Base-by-base conservation (phyloP, 164 flowering plant species). In the Euptelea pleiosperma region DNA sequence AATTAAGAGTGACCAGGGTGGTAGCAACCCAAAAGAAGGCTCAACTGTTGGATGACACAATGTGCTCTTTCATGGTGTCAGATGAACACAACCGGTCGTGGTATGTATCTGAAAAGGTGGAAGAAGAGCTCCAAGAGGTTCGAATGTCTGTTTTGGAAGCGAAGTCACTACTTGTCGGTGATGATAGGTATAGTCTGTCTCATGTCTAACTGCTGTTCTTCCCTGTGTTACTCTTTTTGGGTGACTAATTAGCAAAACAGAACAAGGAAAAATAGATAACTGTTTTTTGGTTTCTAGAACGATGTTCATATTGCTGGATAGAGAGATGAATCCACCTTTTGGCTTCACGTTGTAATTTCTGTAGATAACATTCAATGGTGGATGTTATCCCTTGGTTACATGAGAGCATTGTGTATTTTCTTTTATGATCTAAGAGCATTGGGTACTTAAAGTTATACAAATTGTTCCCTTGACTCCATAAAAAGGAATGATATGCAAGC, bases 61-160 rank as follows among this genome's bases (percentile, higher is more conserved):
- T 62, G 37, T 39, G 55, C 33, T 19, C 44, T 49, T 61, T 31
- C 30, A 41, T 36, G 28, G 42, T 29, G 24, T 21, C 46, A 4
- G 29, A 65, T 15, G 40, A 25, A 33, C 6, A 56, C 8, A 45
- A 46, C 12, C 25, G 58, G 15, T 60, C 73, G 5, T 46, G 60
- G 22, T 65, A n/a, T 56, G 43, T 75, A 44, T 68, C 84, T 3
- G 78, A 66, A 41, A 77, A 70, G 54, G 53, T 80, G 33, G 77
- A 70, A 62, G 75, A 67, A 66, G 81, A 77, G 65, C 74, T 89
- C 16, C 70, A 70, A 44, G 70, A 52, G 41, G 59, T 75, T 55
- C 57, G 52, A 29, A 46, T 33, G 34, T 71, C 66, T 14, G 53
- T 89, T 53, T 5, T 35, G 8, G 85, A 83, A 60, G 81, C 78